Conservation (phyloP, 176 grass and related monocot genomes). For the Alopecurus myosuroides region DNA sequence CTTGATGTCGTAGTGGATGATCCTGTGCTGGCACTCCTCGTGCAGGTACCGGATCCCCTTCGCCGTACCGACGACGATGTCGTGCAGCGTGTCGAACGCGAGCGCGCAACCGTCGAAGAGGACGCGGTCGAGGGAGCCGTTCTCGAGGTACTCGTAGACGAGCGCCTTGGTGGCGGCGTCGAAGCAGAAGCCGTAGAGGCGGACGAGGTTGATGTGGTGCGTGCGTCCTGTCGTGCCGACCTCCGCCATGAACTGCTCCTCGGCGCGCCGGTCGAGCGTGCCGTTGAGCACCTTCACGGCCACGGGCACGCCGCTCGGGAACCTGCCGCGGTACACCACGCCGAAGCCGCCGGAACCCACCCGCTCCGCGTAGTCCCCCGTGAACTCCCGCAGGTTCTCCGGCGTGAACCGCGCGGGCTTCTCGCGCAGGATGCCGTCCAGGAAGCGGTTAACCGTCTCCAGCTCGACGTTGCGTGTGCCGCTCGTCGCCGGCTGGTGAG, state of each 20-base stretch:
- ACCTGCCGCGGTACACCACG: slow-evolving; percentile 54
- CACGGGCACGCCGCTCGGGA: slow-evolving; percentile 41
- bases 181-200: slow-evolving; percentile 85
- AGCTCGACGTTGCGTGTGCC: background rate
- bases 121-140: slow-evolving; percentile 61
- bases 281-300: slow-evolving; percentile 59
- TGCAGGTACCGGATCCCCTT: slow-evolving; percentile 70
- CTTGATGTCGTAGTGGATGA: slow-evolving; percentile 80
- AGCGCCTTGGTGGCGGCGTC: slow-evolving; percentile 49
- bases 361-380: slow-evolving; percentile 30
- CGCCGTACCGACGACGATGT: slow-evolving; percentile 52
- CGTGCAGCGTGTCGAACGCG: slow-evolving; percentile 37
- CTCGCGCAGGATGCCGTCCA: slow-evolving; percentile 51
- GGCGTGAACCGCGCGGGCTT: slow-evolving; percentile 52
- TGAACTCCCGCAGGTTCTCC: slow-evolving; percentile 38
- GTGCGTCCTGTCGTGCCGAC: slow-evolving; percentile 62
- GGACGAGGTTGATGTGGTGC: slow-evolving; percentile 71
- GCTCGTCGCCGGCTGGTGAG: background rate
- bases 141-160: slow-evolving; percentile 76
- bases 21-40: slow-evolving; percentile 61
- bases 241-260: slow-evolving; percentile 81
- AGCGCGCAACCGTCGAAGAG: slow-evolving; percentile 32
- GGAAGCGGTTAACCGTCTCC: slow-evolving; percentile 35
- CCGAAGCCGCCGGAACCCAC: slow-evolving; percentile 63
- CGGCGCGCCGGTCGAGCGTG: slow-evolving; percentile 35